Evolutionary conservation across 176 grass and related monocot genomes (phyloP), one percentile per base, ranked within the genome.

Genomic region (Saccharum officinarum): DNA sequence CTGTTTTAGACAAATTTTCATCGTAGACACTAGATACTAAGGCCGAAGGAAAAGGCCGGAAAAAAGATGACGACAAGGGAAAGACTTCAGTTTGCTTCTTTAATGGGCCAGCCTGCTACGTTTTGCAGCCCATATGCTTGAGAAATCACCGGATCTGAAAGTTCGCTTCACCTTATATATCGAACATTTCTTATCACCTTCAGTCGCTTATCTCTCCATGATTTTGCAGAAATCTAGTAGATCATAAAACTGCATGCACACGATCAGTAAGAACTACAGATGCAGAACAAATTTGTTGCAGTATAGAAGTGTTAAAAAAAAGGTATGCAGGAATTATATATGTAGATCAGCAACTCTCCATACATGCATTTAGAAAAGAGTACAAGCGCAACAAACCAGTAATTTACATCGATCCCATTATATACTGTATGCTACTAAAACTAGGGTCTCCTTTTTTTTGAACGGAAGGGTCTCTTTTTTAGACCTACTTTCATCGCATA

Each of bases 191-290:
- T 46, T 92, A 49, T 69, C 22, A 67, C 22, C 67, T 26, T 10
- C 60, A 10, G 15, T 22, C 7, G 77, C 41, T 25, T 70, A 80
- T 34, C 33, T 34, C 33, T 34, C 33, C 33, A 34, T 3, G 33
- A 28, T 28, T 28, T 28, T 28, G 28, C 28, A 28, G 28, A 28
- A 28, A 28, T 28, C 28, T 28, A 28, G 28, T 28, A 28, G 28
- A 28, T 28, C 28, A 28, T 28, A 34, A 38, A 92, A 92, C 87
- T 92, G 87, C 68, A 74, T 31, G 76, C 41, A 52, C 37, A 31
- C 25, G 3, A 45, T 36, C 9, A 5, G 15, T 45, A 64, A 79
- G 77, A 16, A 22, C 15, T 7, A 44, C 0, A 15, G 23, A 13
- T 66, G 7, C 30, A 37, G 20, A 22, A 0, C 0, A 39, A 23